Conservation (phyloP, 2,329 filamentous ascomycete genomes). For the Colletotrichum sojae region DNA sequence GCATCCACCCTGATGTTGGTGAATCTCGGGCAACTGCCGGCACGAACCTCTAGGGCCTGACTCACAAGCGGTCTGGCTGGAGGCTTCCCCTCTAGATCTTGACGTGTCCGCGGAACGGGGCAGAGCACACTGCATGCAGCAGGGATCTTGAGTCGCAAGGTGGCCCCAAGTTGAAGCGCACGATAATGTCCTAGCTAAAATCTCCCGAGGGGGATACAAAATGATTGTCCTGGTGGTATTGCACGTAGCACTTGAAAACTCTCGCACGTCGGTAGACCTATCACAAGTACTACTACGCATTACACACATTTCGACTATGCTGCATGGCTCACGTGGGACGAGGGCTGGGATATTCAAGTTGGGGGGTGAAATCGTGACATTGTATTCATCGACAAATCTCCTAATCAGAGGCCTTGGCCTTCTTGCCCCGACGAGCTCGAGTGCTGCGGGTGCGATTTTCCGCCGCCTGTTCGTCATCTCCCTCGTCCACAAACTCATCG, state of each 20-base stretch:
- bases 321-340: too few species aligned
- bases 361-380: neutral
- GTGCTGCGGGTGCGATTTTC: constrained; percentile 9
- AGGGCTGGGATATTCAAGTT: too few species aligned
- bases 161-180: neutral
- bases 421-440: constrained; percentile 29
- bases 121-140: neutral
- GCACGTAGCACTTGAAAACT: too few species aligned
- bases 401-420: constrained; percentile 33
- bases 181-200: neutral
- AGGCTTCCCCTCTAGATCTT: neutral
- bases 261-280: too few species aligned
- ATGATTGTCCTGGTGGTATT: neutral
- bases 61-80: neutral
- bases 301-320: too few species aligned
- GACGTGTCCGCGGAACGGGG: too few species aligned
- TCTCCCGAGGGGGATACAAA: neutral
- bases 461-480: constrained; percentile 2
- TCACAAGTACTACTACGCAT: too few species aligned
- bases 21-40: constrained; percentile 28
- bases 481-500: constrained; percentile 22
- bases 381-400: neutral
- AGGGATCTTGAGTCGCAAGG: constrained; percentile 4
- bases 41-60: neutral
- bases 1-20: neutral